Base-by-base conservation (phyloP, 176 grass and related monocot genomes). In the Thinopyrum elongatum region DNA sequence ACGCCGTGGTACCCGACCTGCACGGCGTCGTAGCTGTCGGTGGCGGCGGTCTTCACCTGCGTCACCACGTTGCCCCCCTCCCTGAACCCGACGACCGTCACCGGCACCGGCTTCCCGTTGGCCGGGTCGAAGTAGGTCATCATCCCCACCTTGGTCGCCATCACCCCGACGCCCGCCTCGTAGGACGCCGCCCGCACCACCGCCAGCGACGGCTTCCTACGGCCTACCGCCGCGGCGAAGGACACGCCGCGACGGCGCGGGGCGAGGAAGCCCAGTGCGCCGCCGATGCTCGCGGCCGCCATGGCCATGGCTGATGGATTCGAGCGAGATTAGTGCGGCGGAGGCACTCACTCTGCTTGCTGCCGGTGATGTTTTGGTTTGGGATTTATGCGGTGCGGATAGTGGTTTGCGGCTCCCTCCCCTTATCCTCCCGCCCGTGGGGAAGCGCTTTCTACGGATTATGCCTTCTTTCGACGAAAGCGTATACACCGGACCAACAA, bases 61-160 rank as follows among this genome's bases (percentile, higher is more conserved):
- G 93, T 98, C 77, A 95, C 79, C 69, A 94, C 87, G 88, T 98
- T 95, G 12, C 96, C 96, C 53, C 93, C 91, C 28, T 95, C 93
- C 33, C 93, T 78, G 73, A 98, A 98, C 10, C 96, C 96, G 30
- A 98, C 90, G 6, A 98, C 90, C 1, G 93, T 98, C 77, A 98
- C 93, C 0, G 95, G 95, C 29, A 98, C 91, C 19, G 92, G 89
- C 74, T 85, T 90, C 29, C 90, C 91, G 25, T 79, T 82, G 1
- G 62, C 86, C 12, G 91, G 87, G 53, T 95, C 91, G 91, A 93
- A 92, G 88, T 92, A 98, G 60, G 89, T 93, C 95, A 98, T 98
- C 95, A 98, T 94, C 72, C 95, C 93, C 58, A 98, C 91, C 91
- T 95, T 98, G 65, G 95, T 95, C 8, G 89, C 95, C 93, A 98